These are phyloP conservation scores for Thymus quinquecostatus DNA, from an alignment of 257 asterid species.

Conservation along the genomic window DNA sequence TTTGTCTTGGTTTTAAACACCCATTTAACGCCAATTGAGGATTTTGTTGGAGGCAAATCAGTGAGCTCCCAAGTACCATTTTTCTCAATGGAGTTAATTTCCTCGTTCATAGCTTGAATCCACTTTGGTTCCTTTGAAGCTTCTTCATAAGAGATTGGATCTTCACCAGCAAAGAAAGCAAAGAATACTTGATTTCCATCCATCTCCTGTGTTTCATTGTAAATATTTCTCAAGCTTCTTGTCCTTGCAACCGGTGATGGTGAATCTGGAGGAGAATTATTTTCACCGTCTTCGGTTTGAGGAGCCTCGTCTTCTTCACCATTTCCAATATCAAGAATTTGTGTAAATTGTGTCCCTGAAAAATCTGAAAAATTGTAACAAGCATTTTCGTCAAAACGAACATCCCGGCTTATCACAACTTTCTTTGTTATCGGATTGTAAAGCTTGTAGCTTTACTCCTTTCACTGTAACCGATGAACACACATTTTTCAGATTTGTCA, in stretches of 20 bases:
- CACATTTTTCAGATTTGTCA: conserved; percentile 14
- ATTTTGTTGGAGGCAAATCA: neutral
- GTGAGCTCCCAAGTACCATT: neutral
- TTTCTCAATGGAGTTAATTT: neutral
- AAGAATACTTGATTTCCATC: neutral
- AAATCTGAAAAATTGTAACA: neutral
- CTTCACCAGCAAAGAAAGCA: neutral
- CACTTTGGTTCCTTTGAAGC: neutral
- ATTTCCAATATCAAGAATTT: neutral
- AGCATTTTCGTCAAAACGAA: neutral
- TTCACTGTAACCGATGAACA: neutral
- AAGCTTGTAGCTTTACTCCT: neutral
- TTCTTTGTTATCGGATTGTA: conserved; percentile 6
- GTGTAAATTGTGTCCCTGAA: neutral
- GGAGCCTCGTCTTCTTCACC: neutral
- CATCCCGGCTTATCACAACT: neutral
- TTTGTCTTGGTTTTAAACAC: conserved; percentile 3
- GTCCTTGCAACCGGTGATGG: neutral
- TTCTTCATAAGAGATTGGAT: neutral
- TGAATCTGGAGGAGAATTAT: neutral
- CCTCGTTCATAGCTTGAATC: neutral
- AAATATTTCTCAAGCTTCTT: neutral
- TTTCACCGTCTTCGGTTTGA: neutral
- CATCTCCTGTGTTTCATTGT: neutral
- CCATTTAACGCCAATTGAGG: neutral